phyloP scores from a whole-genome alignment of 768 basidiomycete species.

The Mycena vitilis region DNA sequence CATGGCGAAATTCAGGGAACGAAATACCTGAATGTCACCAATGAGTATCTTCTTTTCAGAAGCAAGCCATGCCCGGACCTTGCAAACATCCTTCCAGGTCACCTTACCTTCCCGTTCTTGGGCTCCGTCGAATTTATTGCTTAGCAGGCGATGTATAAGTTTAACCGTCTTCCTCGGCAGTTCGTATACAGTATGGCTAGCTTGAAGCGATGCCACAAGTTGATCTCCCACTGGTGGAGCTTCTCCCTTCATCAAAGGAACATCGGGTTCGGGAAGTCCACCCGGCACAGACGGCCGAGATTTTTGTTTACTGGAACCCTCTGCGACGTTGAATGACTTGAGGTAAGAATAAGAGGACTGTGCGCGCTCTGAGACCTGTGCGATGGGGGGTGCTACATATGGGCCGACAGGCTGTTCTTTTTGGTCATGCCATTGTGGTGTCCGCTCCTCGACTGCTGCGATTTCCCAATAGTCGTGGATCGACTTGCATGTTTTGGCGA shows the following conservation, averaged over 20 bases:
- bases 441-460: background rate
- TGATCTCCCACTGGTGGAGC: background rate
- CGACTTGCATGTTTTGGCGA: background rate
- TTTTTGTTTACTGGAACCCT: background rate
- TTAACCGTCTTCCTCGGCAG: conserved; percentile 4
- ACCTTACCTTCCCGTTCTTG: conserved; percentile 1
- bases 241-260: background rate
- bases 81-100: conserved; percentile 11
- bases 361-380: background rate
- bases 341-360: conserved; percentile 4
- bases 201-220: too few species aligned
- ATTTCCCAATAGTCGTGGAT: conserved; percentile 13
- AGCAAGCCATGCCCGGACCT: background rate
- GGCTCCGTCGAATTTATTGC: background rate
- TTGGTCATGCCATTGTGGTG: conserved; percentile 11
- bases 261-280: background rate
- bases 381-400: background rate
- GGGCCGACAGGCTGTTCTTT: background rate
- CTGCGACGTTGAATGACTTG: background rate
- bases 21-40: background rate
- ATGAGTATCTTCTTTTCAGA: background rate
- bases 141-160: conserved; percentile 2
- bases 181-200: background rate
- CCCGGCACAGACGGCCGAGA: background rate
- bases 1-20: conserved; percentile 9